Evolutionary conservation across 805 yeast species (phyloP), one percentile per base, ranked within the genome.

Genomic region (Cephaloascus fragrans): DNA sequence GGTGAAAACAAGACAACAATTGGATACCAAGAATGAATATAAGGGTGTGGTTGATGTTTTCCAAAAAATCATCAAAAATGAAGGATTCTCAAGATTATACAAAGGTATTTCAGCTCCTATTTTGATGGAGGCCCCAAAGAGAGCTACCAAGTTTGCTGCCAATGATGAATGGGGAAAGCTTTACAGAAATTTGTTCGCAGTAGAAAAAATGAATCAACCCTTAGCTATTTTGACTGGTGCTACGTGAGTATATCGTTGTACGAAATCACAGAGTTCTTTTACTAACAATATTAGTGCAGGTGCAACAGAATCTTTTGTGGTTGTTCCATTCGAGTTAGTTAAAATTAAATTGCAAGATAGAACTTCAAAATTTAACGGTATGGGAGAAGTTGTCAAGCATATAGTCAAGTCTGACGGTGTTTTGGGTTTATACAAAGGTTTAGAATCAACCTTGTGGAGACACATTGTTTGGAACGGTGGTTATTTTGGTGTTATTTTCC

Each of bases 101-200:
- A 80, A 89, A 56, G 99, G 99, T 48, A 93, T 93, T 52, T 67
- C 84, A 23, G 96, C 98, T 18, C 99, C 99, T 26, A 86, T 93
- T 49, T 70, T 93, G 53, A 93, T 93, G 98, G 99, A 93, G 62
- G 98, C 97, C 12, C 98, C 98, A 47, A 93, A 93, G 71, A 80
- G 99, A 69, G 98, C 98, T 33, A 89, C 96, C 48, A 93, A 93
- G 62, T 93, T 93, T 58, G 97, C 97, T 38, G 96, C 97, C 45
- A 93, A 93, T 58, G 98, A 93, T 58, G 94, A 87, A 60, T 93
- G 95, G 83, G 90, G 95, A 39, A 82, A 82, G 60, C 61, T 88
- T 49, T 90, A 88, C 73, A 76, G 77, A 48, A 68, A 69, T 23
- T 57, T 65, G 17, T 87, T 89, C 57, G 95, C 86, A 38, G 71